phyloP scores from a whole-genome alignment of 192 early-diverging fungal genomes.

The Umbelopsis isabellina region DNA sequence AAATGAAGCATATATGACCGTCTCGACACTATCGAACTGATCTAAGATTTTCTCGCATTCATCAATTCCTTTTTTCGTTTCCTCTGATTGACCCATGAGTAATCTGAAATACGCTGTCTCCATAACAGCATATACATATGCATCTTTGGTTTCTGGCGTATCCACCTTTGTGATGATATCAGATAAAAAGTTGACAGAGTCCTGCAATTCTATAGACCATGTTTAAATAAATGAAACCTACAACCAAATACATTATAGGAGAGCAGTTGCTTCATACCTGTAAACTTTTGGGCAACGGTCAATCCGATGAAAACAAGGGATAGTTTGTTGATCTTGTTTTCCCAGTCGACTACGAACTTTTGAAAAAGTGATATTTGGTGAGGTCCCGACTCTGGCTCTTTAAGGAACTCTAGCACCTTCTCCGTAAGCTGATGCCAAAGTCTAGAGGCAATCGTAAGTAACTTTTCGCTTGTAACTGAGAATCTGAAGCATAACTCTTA shows the following conservation, averaged over 20 bases:
- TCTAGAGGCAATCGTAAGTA: conserved; percentile 45
- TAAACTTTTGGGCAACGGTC: conserved; percentile 72
- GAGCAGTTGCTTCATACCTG: conserved; percentile 49
- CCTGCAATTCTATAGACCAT: conserved; percentile 55
- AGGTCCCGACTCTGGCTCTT: conserved; percentile 72
- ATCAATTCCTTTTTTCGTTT: conserved; percentile 85
- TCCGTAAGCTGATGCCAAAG: conserved; percentile 98
- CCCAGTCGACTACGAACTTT: conserved; percentile 93
- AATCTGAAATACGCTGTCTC: conserved; percentile 88
- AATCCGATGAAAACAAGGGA: conserved; percentile 86
- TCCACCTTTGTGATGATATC: conserved; percentile 73
- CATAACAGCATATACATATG: conserved; percentile 83
- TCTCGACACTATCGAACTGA: conserved; percentile 73
- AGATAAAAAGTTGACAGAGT: conserved; percentile 77
- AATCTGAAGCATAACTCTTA: conserved; percentile 39
- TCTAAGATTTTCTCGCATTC: conserved; percentile 86
- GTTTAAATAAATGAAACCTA: background rate
- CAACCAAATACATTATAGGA: background rate
- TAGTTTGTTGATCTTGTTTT: conserved; percentile 92
- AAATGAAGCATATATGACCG: conserved; percentile 90
- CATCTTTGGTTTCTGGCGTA: conserved; percentile 72
- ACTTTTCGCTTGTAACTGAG: background rate
- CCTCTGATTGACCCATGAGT: conserved; percentile 75
- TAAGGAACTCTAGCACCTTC: conserved; percentile 77
- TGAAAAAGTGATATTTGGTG: conserved; percentile 84